Evolutionary conservation across 2,329 filamentous ascomycete genomes (phyloP), one percentile per base, ranked within the genome.

Genomic region (Aspergillus sp.): DNA sequence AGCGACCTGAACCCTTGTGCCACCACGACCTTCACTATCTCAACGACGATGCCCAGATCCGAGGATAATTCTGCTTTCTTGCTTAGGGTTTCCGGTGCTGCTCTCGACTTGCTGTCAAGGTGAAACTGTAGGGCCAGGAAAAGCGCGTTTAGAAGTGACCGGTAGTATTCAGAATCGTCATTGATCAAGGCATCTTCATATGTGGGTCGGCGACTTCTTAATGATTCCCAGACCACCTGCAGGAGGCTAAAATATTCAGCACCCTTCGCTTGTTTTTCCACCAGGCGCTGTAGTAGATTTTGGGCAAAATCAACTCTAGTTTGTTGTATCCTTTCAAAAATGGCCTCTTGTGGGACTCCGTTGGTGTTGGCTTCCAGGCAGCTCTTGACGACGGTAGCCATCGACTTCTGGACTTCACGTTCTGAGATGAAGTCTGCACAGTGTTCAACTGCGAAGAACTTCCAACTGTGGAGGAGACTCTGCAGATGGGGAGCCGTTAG

Each of bases 381-480:
- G 65, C 90, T 87, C 62, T 86, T 83, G 7, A 90, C 86, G 47
- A 96, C 88, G 57, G 88, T 83, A 32, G 90, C 79, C 78, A 96
- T 87, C 55, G 89, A 83, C 65, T 84, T 86, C 55, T 87, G 84
- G 4, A 93, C 78, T 22, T 81, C 77, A 39, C 77, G 73, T 52
- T 84, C 80, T 17, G 79, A 76, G 52, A 78, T 76, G 36, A 83
- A 80, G 41, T 82, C 78, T n/a, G 85, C 85, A 70, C 89, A 91
- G 48, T 99, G 82, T 68, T 97, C 93, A 49, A 95, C 82, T 13
- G 93, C 85, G 8, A 99, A 81, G 58, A 91, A 87, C 71, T 96
- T 93, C 91, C 93, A 98, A 55, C 91, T 89, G 66, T 91, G 87
- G 62, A 97, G 89, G 17, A 99, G 84, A 43, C 86, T 84, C 88